These are phyloP conservation scores for Leccinum broughii DNA, from an alignment of 768 basidiomycete species.

Conservation along the genomic window DNA sequence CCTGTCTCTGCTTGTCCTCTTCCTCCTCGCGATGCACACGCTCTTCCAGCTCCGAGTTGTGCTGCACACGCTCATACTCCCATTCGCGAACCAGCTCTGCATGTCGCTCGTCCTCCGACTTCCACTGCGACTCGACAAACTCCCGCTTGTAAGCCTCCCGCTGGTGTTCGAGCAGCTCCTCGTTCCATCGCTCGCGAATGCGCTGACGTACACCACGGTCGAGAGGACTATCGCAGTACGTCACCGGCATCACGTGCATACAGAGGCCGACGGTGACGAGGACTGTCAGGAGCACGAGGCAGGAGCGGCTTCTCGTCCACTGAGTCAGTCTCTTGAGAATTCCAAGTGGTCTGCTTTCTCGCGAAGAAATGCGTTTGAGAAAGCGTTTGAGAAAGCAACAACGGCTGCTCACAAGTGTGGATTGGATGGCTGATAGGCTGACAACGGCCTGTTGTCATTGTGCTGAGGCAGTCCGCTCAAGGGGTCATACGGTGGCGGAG, in stretches of 20 bases:
- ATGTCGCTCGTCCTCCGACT: slow-evolving; percentile 19
- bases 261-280: not conserved
- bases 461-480: not conserved
- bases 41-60: slow-evolving; percentile 9
- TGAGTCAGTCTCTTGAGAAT: not conserved
- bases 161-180: slow-evolving; percentile 21
- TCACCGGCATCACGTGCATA: not conserved
- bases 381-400: not conserved
- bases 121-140: slow-evolving; percentile 18
- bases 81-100: slow-evolving; percentile 13
- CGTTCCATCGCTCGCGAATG: slow-evolving; percentile 20
- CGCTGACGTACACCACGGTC: slow-evolving; percentile 24
- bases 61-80: slow-evolving; percentile 16
- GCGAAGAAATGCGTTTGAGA: not conserved
- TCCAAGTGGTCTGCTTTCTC: not conserved
- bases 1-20: not conserved
- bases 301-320: not conserved
- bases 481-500: not conserved
- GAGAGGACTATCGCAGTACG: slow-evolving; percentile 6
- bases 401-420: not conserved
- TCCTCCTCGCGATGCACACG: not conserved
- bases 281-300: not conserved
- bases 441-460: not conserved
- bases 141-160: slow-evolving; percentile 9
- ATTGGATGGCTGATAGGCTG: not conserved